Base-by-base conservation (phyloP, 257 asterid genomes). In the Solanum clarkiae region DNA sequence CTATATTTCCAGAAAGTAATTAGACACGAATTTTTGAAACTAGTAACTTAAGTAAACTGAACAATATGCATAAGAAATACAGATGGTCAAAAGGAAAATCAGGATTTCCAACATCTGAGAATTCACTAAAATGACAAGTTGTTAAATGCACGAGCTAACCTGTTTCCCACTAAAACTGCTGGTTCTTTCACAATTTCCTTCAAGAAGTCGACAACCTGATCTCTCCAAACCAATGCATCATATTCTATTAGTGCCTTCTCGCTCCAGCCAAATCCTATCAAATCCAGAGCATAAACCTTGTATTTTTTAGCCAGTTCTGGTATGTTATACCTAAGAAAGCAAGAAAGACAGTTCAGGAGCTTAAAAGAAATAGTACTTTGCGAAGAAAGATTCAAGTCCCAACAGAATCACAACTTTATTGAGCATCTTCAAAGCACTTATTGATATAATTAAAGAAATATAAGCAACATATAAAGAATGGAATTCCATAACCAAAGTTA, bases 251-350 rank as follows among this genome's bases (percentile, higher is more conserved):
- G 91, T 22, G 99, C 99, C 91, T 96, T 96, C 88, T 96, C 99
- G n/a, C 99, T 96, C 99, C 99, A 96, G 57, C 98, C 99, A 83
- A 96, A 96, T 17, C 99, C 99, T 42, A 96, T 88, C 90, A 96
- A 91, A 91, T 96, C 98, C 42, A 96, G 20, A 29, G 99, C 99
- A 66, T 96, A 96, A 9, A 96, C 98, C 93, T 94, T 94, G 90
- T 93, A 93, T 4, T 86, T 91, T 87, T 94, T 96, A 54, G 99
- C 95, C 91, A 93, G 86, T 86, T 92, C 98, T 74, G 99, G 99
- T 83, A 94, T 94, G 84, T 94, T 96, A 92, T 94, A 94, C 93
- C 99, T 93, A 80, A 79, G 36, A 71, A 47, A 80, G 62, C 15
- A 59, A 71, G 82, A 54, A 84, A 69, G 5, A 49, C 66, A 54